A percentile compares a stretch with the other conserved stretches of the same genome.
Evolutionary conservation across 352 stramenopile genomes (phyloP).

Genomic region (Globisporangium spinosum): DNA sequence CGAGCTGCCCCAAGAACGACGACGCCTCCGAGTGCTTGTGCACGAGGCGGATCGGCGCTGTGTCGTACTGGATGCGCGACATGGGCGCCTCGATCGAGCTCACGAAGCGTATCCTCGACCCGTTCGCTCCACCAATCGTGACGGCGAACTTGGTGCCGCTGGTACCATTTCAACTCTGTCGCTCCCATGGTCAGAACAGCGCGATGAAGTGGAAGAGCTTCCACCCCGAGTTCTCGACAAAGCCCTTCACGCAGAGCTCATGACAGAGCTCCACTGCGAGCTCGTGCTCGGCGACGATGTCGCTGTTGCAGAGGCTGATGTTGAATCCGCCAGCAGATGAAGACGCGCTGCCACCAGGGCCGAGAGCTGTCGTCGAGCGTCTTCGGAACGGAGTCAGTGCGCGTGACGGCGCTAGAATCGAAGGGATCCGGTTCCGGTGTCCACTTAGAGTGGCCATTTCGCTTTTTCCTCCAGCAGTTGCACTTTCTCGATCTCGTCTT

Average conservation of each 20-base stretch:
- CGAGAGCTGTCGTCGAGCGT: slow-evolving; percentile 5
- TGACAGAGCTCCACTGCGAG: slow-evolving; percentile 69
- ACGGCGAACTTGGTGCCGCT: slow-evolving; percentile 23
- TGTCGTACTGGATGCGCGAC: slow-evolving; percentile 14
- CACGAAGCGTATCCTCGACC: slow-evolving; percentile 50
- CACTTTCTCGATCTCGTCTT: slow-evolving; percentile 6
- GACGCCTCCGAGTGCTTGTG: slow-evolving; percentile 16
- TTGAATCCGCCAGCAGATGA: slow-evolving; percentile 10
- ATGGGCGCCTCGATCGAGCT: slow-evolving; percentile 25
- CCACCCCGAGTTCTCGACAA: slow-evolving; percentile 53
- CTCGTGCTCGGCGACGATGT: slow-evolving; percentile 42
- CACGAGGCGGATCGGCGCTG: slow-evolving; percentile 13
- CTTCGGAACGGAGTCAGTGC: slow-evolving; percentile 14
- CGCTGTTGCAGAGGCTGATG: slow-evolving; percentile 22
- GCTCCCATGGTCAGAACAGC: slow-evolving; percentile 50
- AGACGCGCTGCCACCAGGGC: neutral
- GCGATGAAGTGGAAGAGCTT: slow-evolving; percentile 66
- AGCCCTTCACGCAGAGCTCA: slow-evolving; percentile 71
- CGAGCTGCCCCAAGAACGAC: slow-evolving; percentile 17
- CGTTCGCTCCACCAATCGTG: slow-evolving; percentile 28
- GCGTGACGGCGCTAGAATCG: neutral
- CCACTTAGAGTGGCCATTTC: neutral
- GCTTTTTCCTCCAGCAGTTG: slow-evolving; percentile 10
- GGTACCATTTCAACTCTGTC: neutral
- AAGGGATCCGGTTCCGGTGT: neutral